Evolutionary conservation across 2,329 filamentous ascomycete species (phyloP).

Genomic region (Chrysoporthe puriensis): DNA sequence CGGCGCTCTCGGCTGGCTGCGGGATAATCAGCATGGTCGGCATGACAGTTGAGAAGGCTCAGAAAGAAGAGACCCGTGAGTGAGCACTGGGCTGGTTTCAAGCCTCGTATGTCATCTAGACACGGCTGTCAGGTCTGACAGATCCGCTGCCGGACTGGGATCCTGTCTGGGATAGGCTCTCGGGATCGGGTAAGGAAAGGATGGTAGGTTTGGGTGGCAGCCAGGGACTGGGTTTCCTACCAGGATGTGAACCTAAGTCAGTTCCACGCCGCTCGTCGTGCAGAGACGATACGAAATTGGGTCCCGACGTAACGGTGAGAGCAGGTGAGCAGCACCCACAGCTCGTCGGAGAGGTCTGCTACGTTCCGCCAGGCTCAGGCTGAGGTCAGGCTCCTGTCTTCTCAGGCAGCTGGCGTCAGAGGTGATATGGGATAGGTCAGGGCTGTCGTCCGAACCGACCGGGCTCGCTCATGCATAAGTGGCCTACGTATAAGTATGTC

Average conservation of each 20-base stretch:
- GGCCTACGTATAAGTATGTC: background rate
- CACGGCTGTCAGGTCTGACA: background rate
- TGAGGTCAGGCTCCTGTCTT: too few species aligned
- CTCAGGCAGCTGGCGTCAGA: background rate
- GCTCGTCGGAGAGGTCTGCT: too few species aligned
- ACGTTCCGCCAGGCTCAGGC: too few species aligned
- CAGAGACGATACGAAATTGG: too few species aligned
- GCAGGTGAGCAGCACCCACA: too few species aligned
- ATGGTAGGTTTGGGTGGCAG: background rate
- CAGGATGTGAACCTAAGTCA: background rate
- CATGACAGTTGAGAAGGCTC: background rate
- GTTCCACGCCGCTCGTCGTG: too few species aligned
- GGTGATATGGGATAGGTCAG: background rate
- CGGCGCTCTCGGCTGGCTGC: background rate
- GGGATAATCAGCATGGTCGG: background rate
- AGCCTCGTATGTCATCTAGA: background rate
- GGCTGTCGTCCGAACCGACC: too few species aligned
- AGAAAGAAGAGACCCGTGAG: background rate
- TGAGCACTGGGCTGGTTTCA: background rate
- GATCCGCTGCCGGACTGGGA: background rate
- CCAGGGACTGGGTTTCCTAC: background rate
- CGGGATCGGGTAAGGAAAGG: background rate
- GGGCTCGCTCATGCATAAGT: background rate
- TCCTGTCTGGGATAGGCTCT: background rate
- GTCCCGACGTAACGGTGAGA: too few species aligned